Percentiles rank a stretch among this genome's conserved stretches.
phyloP scores from a whole-genome alignment of 2,329 filamentous ascomycete genomes.

The Tolypocladium sp. region DNA sequence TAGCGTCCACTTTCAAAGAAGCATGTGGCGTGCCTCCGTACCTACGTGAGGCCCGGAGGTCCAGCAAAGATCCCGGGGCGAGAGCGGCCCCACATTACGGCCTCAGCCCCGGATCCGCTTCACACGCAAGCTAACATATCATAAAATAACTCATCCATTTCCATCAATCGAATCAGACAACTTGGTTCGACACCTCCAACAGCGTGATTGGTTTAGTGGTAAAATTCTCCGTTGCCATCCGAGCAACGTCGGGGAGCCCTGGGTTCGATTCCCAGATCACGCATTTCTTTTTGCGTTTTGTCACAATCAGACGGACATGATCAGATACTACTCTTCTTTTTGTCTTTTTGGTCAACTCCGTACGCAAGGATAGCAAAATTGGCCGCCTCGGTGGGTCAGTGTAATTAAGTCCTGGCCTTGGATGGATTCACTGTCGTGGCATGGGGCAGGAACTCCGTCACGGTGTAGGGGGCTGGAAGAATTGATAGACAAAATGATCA shows the following conservation, averaged over 20 bases:
- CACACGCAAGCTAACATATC: background rate
- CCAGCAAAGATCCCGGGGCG: too few species aligned
- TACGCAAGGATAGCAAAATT: too few species aligned
- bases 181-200: background rate
- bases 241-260: conserved; percentile 21
- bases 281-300: conserved; percentile 10
- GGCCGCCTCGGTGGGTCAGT: background rate
- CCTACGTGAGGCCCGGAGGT: too few species aligned
- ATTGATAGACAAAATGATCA: too few species aligned
- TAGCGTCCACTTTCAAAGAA: background rate
- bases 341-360: background rate
- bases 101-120: background rate
- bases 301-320: background rate
- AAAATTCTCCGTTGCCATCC: conserved; percentile 21
- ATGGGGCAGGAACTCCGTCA: too few species aligned
- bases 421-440: too few species aligned
- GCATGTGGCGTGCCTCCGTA: too few species aligned
- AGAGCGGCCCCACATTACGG: background rate
- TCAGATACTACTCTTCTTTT: background rate
- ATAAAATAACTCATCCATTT: background rate
- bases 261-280: conserved; percentile 24
- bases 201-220: conserved; percentile 20
- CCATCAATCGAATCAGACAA: background rate
- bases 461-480: too few species aligned
- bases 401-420: too few species aligned